phyloP scores from a whole-genome alignment of 2,329 filamentous ascomycete genomes.

The Cladosporium sp. region DNA sequence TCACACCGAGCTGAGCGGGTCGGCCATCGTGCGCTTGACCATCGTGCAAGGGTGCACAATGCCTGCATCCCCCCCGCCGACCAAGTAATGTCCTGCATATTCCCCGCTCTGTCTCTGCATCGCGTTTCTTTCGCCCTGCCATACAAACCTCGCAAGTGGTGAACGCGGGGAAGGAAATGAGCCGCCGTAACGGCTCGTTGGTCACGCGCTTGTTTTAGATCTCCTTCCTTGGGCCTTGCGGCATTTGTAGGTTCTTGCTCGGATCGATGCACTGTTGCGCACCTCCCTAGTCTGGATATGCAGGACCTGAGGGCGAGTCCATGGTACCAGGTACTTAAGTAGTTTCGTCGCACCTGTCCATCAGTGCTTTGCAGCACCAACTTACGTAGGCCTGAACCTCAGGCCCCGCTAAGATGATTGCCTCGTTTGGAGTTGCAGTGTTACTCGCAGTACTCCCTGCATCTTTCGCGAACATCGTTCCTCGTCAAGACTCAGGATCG shows the following conservation, averaged over 20 bases:
- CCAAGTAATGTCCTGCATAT: constrained; percentile 5
- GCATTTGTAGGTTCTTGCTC: constrained; percentile 8
- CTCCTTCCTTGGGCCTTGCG: constrained; percentile 2
- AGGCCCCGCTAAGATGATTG: background rate
- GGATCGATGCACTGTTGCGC: background rate
- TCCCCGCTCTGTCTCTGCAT: constrained; percentile 6
- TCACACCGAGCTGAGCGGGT: background rate
- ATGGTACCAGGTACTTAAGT: constrained; percentile 3
- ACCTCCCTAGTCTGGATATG: background rate
- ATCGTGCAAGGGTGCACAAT: constrained; percentile 6
- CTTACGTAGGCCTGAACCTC: background rate
- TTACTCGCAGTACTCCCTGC: background rate
- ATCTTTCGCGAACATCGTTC: background rate
- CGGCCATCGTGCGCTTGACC: background rate
- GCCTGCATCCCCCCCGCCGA: constrained; percentile 7
- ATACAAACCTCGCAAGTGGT: background rate
- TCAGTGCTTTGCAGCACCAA: background rate
- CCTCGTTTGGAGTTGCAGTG: background rate
- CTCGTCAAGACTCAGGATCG: background rate
- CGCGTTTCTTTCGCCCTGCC: background rate
- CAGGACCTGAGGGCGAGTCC: background rate
- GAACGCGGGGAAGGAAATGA: constrained; percentile 1
- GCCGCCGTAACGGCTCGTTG: constrained; percentile 1
- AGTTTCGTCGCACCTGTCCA: background rate
- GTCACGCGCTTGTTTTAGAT: constrained; percentile 10